phyloP scores from a whole-genome alignment of 495 filamentous ascomycete genomes.

The Friedmanniomyces endolithicus region DNA sequence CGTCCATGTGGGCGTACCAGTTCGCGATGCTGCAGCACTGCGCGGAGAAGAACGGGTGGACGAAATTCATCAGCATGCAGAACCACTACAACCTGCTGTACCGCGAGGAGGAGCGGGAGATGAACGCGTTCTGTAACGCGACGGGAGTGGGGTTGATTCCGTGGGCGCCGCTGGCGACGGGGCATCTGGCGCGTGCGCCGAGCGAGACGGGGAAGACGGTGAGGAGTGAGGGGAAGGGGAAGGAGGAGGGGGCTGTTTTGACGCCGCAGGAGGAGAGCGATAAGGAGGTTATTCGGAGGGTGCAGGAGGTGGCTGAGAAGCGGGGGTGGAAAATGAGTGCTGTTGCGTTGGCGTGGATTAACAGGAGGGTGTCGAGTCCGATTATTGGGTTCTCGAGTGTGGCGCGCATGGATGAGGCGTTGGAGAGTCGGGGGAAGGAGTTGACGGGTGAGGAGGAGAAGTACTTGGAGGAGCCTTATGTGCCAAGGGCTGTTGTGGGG shows the following conservation, averaged over 20 bases:
- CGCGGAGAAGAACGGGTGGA: slow-evolving; percentile 34
- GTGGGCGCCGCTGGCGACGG: slow-evolving; percentile 30
- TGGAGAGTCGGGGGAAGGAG: slow-evolving; percentile 18
- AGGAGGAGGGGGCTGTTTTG: not conserved
- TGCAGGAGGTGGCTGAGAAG: slow-evolving; percentile 32
- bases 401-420: slow-evolving; percentile 25
- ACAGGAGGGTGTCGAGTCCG: slow-evolving; percentile 25
- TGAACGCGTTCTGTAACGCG: slow-evolving; percentile 30
- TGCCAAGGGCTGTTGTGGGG: slow-evolving; percentile 16
- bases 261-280: slow-evolving; percentile 19
- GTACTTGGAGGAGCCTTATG: slow-evolving; percentile 27
- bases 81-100: slow-evolving; percentile 33
- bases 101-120: slow-evolving; percentile 32
- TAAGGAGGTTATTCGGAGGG: slow-evolving; percentile 28
- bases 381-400: slow-evolving; percentile 30
- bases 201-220: slow-evolving; percentile 21
- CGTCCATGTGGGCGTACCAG: slow-evolving; percentile 29
- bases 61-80: slow-evolving; percentile 33
- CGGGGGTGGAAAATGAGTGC: slow-evolving; percentile 30
- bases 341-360: slow-evolving; percentile 29
- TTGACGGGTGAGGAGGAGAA: slow-evolving; percentile 26
- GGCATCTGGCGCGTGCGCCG: slow-evolving; percentile 28
- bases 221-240: slow-evolving; percentile 22
- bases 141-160: slow-evolving; percentile 32
- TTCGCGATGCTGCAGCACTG: slow-evolving; percentile 28